A percentile compares a stretch with the other conserved stretches of the same genome.
phyloP scores from a whole-genome alignment of 2,329 filamentous ascomycete genomes.

The Pseudogymnoascus sp. region DNA sequence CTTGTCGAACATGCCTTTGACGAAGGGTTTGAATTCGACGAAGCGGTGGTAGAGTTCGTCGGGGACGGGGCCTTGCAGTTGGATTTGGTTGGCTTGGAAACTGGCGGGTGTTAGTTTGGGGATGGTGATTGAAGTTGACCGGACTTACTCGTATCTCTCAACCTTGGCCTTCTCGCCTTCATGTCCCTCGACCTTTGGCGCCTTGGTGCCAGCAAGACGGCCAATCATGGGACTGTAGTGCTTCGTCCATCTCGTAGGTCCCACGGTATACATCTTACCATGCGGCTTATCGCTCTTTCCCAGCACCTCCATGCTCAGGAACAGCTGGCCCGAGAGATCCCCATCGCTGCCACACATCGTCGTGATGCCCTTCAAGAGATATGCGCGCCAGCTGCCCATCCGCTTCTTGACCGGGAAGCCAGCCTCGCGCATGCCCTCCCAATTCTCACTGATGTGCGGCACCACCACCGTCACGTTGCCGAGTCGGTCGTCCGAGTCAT shows the following conservation, averaged over 20 bases:
- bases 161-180: slow-evolving; percentile 44
- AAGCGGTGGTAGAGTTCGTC: slow-evolving; percentile 79
- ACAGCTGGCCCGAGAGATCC: slow-evolving; percentile 64
- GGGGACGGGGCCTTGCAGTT: slow-evolving; percentile 77
- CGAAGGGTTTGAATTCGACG: slow-evolving; percentile 86
- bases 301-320: slow-evolving; percentile 70
- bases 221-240: slow-evolving; percentile 89
- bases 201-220: slow-evolving; percentile 66
- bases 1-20: slow-evolving; percentile 80
- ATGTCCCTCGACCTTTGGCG: slow-evolving; percentile 52
- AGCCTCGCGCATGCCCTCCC: slow-evolving; percentile 59
- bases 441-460: slow-evolving; percentile 52
- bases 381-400: slow-evolving; percentile 80
- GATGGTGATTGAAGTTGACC: neutral
- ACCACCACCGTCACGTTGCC: slow-evolving; percentile 75
- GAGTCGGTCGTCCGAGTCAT: slow-evolving; percentile 78
- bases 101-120: slow-evolving; percentile 37
- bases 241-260: slow-evolving; percentile 67
- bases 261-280: slow-evolving; percentile 71
- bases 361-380: slow-evolving; percentile 63
- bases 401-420: slow-evolving; percentile 73
- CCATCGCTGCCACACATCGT: slow-evolving; percentile 54
- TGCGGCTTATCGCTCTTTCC: slow-evolving; percentile 64
- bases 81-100: slow-evolving; percentile 90
- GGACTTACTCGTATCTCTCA: slow-evolving; percentile 67